Conservation (phyloP, 352 stramenopile genomes). For the Pythium rishiriense region DNA sequence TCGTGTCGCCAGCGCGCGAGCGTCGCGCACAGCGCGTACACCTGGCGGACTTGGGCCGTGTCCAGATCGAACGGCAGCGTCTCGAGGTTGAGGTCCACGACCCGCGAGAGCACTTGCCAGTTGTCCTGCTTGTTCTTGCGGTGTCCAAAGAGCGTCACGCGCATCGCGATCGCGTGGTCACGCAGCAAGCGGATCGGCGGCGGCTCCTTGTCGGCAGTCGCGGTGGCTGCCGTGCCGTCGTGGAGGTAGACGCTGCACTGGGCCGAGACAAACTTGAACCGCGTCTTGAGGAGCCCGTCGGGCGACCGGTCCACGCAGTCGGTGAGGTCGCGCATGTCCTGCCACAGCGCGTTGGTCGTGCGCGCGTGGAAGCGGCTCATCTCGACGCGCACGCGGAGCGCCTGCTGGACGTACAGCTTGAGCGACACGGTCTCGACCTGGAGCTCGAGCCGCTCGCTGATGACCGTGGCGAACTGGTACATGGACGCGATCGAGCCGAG, state of each 20-base stretch:
- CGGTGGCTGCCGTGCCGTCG: slow-evolving; percentile 2
- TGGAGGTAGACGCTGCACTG: slow-evolving; percentile 44
- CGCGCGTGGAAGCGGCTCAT: slow-evolving; percentile 47
- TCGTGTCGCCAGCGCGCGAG: slow-evolving; percentile 12
- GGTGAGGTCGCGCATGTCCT: slow-evolving; percentile 62
- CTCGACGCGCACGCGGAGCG: slow-evolving; percentile 40
- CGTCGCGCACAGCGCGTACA: slow-evolving; percentile 19
- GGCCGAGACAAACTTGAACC: slow-evolving; percentile 66
- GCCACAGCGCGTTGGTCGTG: slow-evolving; percentile 64
- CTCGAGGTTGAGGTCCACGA: slow-evolving; percentile 61
- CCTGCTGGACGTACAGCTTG: slow-evolving; percentile 45
- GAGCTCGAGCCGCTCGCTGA: slow-evolving; percentile 52
- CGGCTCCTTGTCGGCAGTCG: not conserved
- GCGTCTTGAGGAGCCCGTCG: slow-evolving; percentile 59
- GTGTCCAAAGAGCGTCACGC: slow-evolving; percentile 59
- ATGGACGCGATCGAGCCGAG: slow-evolving; percentile 61
- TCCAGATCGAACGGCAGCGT: slow-evolving; percentile 47
- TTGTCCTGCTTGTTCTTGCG: slow-evolving; percentile 35
- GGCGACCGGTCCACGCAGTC: slow-evolving; percentile 59
- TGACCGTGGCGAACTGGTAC: slow-evolving; percentile 55
- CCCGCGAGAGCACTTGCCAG: slow-evolving; percentile 55
- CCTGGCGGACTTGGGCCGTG: slow-evolving; percentile 35
- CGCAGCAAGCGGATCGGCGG: slow-evolving; percentile 34
- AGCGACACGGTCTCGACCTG: slow-evolving; percentile 52
- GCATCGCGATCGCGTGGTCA: slow-evolving; percentile 48